A percentile compares a stretch with the other conserved stretches of the same genome.
Evolutionary conservation across 2,329 filamentous ascomycete genomes (phyloP).

Genomic region (Aspergillus fumigatus): DNA sequence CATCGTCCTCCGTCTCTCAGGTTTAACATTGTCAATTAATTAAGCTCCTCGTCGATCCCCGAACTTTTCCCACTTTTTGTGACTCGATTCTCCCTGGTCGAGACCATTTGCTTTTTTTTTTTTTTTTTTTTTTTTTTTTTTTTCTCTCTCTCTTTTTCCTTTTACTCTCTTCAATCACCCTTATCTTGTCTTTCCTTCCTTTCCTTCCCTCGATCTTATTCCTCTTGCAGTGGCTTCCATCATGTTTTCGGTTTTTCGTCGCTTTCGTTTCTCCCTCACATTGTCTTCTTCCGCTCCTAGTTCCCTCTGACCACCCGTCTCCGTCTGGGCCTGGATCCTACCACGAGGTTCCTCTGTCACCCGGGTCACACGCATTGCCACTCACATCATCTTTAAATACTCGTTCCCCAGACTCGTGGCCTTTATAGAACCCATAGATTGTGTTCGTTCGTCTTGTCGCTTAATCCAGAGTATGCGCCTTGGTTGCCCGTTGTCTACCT

Average conservation of each 20-base stretch:
- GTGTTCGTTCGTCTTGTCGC: not conserved
- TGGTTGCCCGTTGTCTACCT: not conserved
- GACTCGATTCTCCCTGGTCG: not conserved
- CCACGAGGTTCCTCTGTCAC: not conserved
- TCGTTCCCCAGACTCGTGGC: not conserved
- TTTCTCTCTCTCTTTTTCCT: constrained; percentile 3
- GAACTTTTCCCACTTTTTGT: not conserved
- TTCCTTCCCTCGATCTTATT: constrained; percentile 5
- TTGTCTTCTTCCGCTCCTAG: not conserved
- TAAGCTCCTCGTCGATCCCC: constrained; percentile 13
- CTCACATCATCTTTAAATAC: not conserved
- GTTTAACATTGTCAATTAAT: constrained; percentile 5
- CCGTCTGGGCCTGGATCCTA: not conserved
- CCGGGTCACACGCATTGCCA: not conserved
- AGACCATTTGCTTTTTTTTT: constrained; percentile 2
- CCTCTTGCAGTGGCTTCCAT: constrained; percentile 1
- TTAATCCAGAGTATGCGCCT: not conserved
- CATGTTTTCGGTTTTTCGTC: not conserved
- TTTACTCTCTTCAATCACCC: constrained; percentile 3
- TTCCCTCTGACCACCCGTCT: not conserved
- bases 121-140: constrained; percentile 3
- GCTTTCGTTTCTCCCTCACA: not conserved
- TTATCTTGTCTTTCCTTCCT: not conserved
- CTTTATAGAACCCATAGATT: not conserved
- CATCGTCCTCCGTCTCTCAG: constrained; percentile 1